Evolutionary conservation across 345 rosid genomes (phyloP), one percentile per base, ranked within the genome.

Genomic region (Salix brachista): DNA sequence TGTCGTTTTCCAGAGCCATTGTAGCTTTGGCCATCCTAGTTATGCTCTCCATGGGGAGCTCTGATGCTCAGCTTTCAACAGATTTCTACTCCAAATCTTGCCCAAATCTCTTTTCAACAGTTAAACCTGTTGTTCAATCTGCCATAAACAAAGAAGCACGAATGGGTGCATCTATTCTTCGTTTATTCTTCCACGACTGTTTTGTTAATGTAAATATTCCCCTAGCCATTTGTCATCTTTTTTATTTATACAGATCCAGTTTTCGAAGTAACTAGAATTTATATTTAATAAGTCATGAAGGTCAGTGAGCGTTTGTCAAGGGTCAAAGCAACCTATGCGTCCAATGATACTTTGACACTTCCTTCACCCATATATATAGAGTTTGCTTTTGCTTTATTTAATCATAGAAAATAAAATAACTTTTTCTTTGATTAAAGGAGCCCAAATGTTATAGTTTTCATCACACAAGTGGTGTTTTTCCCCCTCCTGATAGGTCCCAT

Each of bases 131-230:
- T 18, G 84, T 91, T 41, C 83, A 70, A 2, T 81, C 93, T 3
- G 96, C 97, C 41, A 80, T 95, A n/a, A 66, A 21, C 5, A 85
- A 79, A 10, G 88, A 93, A 84, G 67, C 88, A 48, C 80, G 94
- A 6, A 86, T 88, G 82, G 97, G 97, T 5, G 99, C 97, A 25
- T 92, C 97, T 21, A 77, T 94, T 56, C 89, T 94, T 75, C 97
- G 98, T 70, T 81, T 94, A 72, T 88, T 87, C 88, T 94, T 92
- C 90, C 98, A 92, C 18, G 98, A 94, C 54, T 94, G 98, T 77
- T 94, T 94, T 62, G 97, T 94, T 76, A 94, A 92, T 58, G 98
- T 94, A 90, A 83, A 32, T 32, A 32, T 41, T 68, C 3, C 25
- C 25, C 28, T 30, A 18, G 16, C 18, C 18, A n/a, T 4, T 26